These are phyloP conservation scores for Funneliformis geosporum DNA, from an alignment of 192 early-diverging fungal genomes.

Conservation along the genomic window DNA sequence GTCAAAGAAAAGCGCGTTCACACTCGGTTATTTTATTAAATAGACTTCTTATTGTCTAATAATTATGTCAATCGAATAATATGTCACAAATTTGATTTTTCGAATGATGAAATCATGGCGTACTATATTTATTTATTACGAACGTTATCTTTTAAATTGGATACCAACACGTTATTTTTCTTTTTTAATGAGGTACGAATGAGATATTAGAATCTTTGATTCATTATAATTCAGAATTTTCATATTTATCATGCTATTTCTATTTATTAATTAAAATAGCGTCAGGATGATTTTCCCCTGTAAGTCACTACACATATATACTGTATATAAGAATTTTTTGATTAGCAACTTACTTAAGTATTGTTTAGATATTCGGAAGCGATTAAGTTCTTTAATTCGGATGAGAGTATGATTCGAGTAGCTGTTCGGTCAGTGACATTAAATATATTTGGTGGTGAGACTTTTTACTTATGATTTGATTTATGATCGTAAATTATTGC, in stretches of 20 bases:
- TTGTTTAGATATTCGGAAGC: constrained; percentile 64
- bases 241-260: neutral
- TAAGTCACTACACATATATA: constrained; percentile 19
- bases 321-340: neutral
- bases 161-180: constrained; percentile 60
- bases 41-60: constrained; percentile 67
- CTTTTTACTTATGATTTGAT: neutral
- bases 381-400: constrained; percentile 63
- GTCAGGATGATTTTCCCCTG: constrained; percentile 45
- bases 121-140: constrained; percentile 74
- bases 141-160: constrained; percentile 67
- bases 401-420: constrained; percentile 72
- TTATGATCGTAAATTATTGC: neutral
- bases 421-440: constrained; percentile 66
- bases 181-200: constrained; percentile 58
- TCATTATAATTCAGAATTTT: neutral
- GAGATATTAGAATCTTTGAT: neutral
- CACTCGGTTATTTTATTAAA: neutral
- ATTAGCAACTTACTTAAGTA: neutral
- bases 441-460: constrained; percentile 52
- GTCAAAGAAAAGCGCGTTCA: neutral
- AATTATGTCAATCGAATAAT: constrained; percentile 77
- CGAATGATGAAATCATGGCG: constrained; percentile 68
- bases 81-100: constrained; percentile 53
- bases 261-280: constrained; percentile 3